phyloP scores from a whole-genome alignment of 2,329 filamentous ascomycete species.

The Xylaria sp. region DNA sequence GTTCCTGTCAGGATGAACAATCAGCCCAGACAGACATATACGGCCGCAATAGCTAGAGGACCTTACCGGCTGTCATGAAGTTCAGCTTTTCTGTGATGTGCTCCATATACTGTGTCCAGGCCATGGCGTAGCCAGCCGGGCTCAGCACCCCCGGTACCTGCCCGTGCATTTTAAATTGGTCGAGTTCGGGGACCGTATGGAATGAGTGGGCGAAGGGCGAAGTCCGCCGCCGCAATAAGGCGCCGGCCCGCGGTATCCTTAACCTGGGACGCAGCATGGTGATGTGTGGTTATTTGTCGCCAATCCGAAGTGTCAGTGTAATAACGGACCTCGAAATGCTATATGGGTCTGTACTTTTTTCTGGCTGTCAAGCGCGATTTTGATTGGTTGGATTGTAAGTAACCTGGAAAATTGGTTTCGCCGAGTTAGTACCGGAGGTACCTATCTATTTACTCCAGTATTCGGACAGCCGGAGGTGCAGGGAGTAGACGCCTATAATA shows the following conservation, averaged over 20 bases:
- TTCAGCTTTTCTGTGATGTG: slow-evolving; percentile 82
- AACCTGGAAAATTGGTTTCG: slow-evolving; percentile 44
- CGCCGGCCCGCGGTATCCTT: slow-evolving; percentile 60
- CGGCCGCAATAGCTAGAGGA: background rate
- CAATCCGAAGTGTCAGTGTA: slow-evolving; percentile 21
- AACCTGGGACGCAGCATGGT: slow-evolving; percentile 65
- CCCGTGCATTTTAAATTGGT: slow-evolving; percentile 51
- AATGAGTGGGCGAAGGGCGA: slow-evolving; percentile 53
- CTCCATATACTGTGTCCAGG: slow-evolving; percentile 85
- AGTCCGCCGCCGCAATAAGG: slow-evolving; percentile 51
- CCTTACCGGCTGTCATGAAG: slow-evolving; percentile 74
- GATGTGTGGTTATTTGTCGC: slow-evolving; percentile 40
- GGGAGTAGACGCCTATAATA: too few relatives aligned
- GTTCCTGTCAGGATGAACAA: slow-evolving; percentile 60
- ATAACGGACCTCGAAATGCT: slow-evolving; percentile 18
- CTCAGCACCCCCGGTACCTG: slow-evolving; percentile 78
- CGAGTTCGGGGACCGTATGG: slow-evolving; percentile 60
- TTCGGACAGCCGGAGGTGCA: too few relatives aligned
- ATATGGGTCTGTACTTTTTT: slow-evolving; percentile 42
- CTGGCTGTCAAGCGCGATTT: slow-evolving; percentile 29
- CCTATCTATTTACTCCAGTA: too few relatives aligned
- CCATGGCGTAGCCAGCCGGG: slow-evolving; percentile 73
- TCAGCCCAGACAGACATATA: slow-evolving; percentile 7
- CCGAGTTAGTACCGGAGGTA: slow-evolving; percentile 24
- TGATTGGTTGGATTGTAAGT: slow-evolving; percentile 40